phyloP scores from a whole-genome alignment of 208 protist species.

The Leishmania mexicana region DNA sequence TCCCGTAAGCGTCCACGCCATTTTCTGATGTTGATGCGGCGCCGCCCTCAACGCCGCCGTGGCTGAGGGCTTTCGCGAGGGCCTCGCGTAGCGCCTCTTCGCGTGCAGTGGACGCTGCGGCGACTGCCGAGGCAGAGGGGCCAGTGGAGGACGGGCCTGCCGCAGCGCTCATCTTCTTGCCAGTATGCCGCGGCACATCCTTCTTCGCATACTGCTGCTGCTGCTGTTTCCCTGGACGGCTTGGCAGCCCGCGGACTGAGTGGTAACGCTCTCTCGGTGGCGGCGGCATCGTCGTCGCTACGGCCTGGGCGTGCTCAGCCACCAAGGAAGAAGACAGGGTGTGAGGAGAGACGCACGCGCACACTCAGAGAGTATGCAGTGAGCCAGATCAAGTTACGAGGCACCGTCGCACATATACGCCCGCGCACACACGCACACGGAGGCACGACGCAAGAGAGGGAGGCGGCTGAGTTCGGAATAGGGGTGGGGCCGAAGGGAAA shows the following conservation, averaged over 20 bases:
- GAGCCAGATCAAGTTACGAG: background rate
- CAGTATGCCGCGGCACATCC: constrained; percentile 4
- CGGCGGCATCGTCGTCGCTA: constrained; percentile 10
- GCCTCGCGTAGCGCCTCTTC: constrained; percentile 42
- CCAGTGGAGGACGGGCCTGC: constrained; percentile 5
- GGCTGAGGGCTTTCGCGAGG: constrained; percentile 41
- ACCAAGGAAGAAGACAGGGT: background rate
- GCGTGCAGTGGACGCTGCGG: constrained; percentile 10
- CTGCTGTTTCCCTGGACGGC: constrained; percentile 1
- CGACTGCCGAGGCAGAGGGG: constrained; percentile 2
- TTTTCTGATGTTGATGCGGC: background rate
- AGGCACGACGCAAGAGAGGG: background rate
- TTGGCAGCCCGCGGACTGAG: background rate
- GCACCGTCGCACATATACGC: background rate
- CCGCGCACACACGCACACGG: background rate
- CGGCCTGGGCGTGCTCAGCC: background rate
- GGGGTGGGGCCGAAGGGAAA: background rate
- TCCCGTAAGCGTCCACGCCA: constrained; percentile 72
- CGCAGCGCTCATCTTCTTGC: constrained; percentile 8
- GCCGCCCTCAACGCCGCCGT: constrained; percentile 3
- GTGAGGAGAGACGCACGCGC: background rate
- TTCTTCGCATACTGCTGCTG: constrained; percentile 18
- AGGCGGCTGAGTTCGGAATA: background rate
- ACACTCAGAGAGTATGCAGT: background rate
- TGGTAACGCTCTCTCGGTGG: constrained; percentile 18